These are phyloP conservation scores for Chlorella sp. DNA, from an alignment of 139 green algal genomes.

Conservation along the genomic window DNA sequence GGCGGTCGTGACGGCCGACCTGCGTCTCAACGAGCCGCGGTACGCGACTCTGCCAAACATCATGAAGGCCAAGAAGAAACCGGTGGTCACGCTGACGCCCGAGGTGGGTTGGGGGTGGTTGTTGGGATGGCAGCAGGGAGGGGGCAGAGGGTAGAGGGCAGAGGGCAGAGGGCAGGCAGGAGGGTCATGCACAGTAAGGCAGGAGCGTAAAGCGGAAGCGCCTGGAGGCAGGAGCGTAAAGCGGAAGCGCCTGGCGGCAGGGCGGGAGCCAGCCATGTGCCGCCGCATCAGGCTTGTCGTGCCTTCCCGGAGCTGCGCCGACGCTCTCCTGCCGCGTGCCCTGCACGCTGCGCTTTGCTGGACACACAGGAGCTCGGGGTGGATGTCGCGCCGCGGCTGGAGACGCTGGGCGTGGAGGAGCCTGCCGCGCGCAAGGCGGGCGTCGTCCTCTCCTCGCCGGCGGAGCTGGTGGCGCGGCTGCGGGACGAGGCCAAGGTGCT, in stretches of 20 bases:
- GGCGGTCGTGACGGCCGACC: conserved; percentile 89
- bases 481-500: conserved; percentile 74
- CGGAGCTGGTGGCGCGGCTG: conserved; percentile 83
- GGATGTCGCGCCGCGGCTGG: conserved; percentile 44
- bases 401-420: conserved; percentile 62
- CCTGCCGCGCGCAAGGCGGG: conserved; percentile 68
- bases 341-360: too few species aligned
- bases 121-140: too few species aligned
- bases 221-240: too few species aligned
- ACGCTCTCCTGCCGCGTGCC: too few species aligned
- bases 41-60: conserved; percentile 93
- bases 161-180: too few species aligned
- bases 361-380: conserved; percentile 54
- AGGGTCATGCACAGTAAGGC: too few species aligned
- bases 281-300: too few species aligned
- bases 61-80: conserved; percentile 94
- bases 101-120: conserved; percentile 12
- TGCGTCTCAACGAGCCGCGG: conserved; percentile 91
- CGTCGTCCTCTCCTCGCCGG: conserved; percentile 54
- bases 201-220: too few species aligned
- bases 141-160: too few species aligned
- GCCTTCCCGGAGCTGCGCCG: too few species aligned
- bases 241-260: too few species aligned
- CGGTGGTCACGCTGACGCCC: conserved; percentile 61
- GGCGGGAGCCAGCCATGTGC: too few species aligned